Conservation (phyloP, 768 basidiomycete genomes). For the Austroboletus festivus region DNA sequence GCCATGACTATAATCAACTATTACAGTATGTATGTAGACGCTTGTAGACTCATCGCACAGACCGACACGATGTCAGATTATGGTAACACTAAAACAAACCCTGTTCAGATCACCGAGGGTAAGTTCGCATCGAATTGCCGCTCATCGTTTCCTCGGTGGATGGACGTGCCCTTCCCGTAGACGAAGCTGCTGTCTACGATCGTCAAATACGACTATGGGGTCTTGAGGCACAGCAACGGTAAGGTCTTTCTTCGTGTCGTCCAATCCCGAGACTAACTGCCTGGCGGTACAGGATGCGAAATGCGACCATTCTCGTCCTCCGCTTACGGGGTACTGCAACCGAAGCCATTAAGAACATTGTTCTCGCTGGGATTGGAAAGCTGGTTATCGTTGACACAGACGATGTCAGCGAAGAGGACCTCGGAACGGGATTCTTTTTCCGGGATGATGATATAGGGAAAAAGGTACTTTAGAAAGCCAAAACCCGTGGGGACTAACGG, state of each 20-base stretch:
- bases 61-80: conserved; percentile 18
- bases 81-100: conserved; percentile 33
- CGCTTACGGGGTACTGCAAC: conserved; percentile 81
- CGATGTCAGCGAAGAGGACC: conserved; percentile 76
- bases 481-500: conserved; percentile 29
- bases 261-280: conserved; percentile 9
- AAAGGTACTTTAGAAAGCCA: conserved; percentile 56
- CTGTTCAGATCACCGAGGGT: conserved; percentile 67
- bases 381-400: conserved; percentile 80
- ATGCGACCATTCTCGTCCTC: conserved; percentile 83
- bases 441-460: conserved; percentile 89
- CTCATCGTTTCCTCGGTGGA: not conserved
- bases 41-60: not conserved
- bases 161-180: conserved; percentile 26
- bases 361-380: conserved; percentile 91
- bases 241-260: conserved; percentile 12
- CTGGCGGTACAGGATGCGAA: conserved; percentile 70
- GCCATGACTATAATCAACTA: conserved; percentile 5
- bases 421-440: conserved; percentile 92
- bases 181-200: conserved; percentile 87
- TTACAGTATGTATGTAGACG: no score
- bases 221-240: conserved; percentile 95
- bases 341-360: conserved; percentile 96
- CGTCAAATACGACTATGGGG: conserved; percentile 98
- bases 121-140: conserved; percentile 27